Base-by-base conservation (phyloP, 2,329 filamentous ascomycete genomes). In the Colletotrichum tamarilloi region DNA sequence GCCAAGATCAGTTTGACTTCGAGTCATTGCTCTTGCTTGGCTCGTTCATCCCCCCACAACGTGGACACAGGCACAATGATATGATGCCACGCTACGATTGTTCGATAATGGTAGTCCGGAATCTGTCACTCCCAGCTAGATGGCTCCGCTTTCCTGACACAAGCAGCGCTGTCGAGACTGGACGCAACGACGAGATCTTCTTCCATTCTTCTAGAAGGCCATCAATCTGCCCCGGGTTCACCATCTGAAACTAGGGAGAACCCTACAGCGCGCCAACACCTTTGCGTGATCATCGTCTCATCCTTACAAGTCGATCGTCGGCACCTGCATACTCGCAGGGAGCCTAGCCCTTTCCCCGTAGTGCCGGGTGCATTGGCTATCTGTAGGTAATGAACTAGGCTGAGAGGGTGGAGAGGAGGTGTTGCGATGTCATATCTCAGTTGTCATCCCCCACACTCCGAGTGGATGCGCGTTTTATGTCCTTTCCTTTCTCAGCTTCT, bases 241-340 rank as follows among this genome's bases (percentile, higher is more conserved):
- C 24, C 24, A n/a, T 32, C 26, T 42, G 32, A 64, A 42, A 68
- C 55, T 4, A 22, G 46, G 67, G 28, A 28, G 32, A 26, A 49
- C 60, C 70, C 56, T 65, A 49, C 46, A 28, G 1, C 24, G 26
- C 8, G 11, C 22, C 24, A 49, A 14, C 12, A 60, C 46, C 32
- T 64, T 32, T 70, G 56, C 67, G 56, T 69, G 66, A 73, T 69
- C 55, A 59, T 69, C 60, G 66, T 70, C 60, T 53, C 66, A 73
- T 70, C 60, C 60, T 55, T 62, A 56, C 70, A 38, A 59, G 65
- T 30, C 49, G 60, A 70, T 73, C 67, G 28, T 52, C 60, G 60
- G 60, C 60, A 65, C 24, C 32, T 49, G 9, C 42, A 26, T 42
- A 14, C 52, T 38, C 19, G 4, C 35, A 35, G 19, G 49, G 35